phyloP scores from a whole-genome alignment of 2,329 filamentous ascomycete genomes.

The Microdochium bolleyi region DNA sequence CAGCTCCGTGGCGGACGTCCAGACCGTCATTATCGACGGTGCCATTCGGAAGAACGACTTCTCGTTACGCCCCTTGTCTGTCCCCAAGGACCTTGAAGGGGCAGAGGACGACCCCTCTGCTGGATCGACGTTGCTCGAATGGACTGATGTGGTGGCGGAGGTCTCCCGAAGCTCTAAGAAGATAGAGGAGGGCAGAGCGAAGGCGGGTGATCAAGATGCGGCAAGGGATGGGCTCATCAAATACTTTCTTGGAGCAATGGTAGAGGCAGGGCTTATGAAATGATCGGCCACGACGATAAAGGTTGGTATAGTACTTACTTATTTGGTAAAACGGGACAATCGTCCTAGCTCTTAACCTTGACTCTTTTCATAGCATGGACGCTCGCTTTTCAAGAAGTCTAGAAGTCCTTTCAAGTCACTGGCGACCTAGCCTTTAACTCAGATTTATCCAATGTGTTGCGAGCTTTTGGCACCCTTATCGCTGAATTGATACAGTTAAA shows the following conservation, averaged over 20 bases:
- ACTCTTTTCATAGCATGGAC: background rate
- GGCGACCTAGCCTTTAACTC: background rate
- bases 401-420: background rate
- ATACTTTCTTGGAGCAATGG: background rate
- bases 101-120: background rate
- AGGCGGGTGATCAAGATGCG: constrained; percentile 1
- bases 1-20: constrained; percentile 7
- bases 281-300: background rate
- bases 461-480: background rate
- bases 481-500: background rate
- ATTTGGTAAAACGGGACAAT: background rate
- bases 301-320: background rate
- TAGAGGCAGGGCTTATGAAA: background rate
- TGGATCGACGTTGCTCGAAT: constrained; percentile 1
- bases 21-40: constrained; percentile 7
- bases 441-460: background rate
- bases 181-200: constrained; percentile 9
- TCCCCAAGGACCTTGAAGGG: background rate
- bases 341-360: background rate
- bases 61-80: constrained; percentile 3
- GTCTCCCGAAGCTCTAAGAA: constrained; percentile 2
- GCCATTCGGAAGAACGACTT: constrained; percentile 11
- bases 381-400: background rate
- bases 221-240: background rate
- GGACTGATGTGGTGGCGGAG: constrained; percentile 3